Conservation (phyloP, 1,284 basidiomycete genomes). For the Veloboletus limbatus region DNA sequence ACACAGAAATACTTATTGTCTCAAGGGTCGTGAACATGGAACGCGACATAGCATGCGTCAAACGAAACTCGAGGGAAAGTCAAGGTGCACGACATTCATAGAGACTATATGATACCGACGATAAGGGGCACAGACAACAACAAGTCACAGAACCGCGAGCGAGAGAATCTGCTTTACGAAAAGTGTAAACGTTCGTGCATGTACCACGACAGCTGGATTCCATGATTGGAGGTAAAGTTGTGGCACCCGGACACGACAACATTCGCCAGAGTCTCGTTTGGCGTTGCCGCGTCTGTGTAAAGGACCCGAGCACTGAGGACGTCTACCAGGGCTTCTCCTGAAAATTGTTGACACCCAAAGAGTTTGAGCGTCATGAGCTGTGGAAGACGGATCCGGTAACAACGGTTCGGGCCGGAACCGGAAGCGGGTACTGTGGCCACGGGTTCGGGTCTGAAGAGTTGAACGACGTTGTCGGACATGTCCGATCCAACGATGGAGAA, state of each 20-base stretch:
- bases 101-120: not conserved
- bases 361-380: conserved; percentile 49
- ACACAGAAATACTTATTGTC: no score
- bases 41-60: not conserved
- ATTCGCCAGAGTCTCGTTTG: conserved; percentile 26
- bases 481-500: conserved; percentile 75
- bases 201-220: conserved; percentile 27
- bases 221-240: conserved; percentile 20
- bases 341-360: conserved; percentile 59
- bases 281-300: conserved; percentile 43
- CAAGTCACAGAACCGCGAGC: not conserved
- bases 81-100: not conserved
- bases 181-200: conserved; percentile 28
- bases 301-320: conserved; percentile 47
- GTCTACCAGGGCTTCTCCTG: conserved; percentile 54
- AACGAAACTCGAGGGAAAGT: not conserved
- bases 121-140: not conserved
- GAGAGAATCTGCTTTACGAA: conserved; percentile 13
- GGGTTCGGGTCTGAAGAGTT: conserved; percentile 46
- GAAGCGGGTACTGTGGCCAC: conserved; percentile 4
- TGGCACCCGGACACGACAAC: conserved; percentile 29
- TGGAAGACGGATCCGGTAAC: conserved; percentile 47
- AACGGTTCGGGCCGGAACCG: conserved; percentile 6
- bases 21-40: no score
- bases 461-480: conserved; percentile 70